A percentile compares a stretch with the other conserved stretches of the same genome.
Evolutionary conservation across 345 rosid genomes (phyloP).

Genomic region (Acer yangbiense): DNA sequence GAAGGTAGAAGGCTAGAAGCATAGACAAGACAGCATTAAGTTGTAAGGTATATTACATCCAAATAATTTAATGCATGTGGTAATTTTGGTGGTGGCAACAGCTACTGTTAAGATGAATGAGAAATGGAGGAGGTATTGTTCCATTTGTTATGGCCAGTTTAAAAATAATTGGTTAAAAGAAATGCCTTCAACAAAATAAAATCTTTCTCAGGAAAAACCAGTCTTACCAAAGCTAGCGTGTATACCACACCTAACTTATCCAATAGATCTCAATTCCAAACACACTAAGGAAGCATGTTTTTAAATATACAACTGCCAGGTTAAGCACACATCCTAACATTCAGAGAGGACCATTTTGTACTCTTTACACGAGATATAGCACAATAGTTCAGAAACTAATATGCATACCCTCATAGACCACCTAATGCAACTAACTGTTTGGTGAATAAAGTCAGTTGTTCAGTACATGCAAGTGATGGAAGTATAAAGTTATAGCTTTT

Average conservation of each 20-base stretch:
- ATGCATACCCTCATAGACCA: not conserved
- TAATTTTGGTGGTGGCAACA: not conserved
- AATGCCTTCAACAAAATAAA: not conserved
- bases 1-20: not conserved
- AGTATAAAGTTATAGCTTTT: not conserved
- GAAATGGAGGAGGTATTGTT: not conserved
- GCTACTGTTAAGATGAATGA: not conserved
- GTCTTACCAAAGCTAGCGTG: not conserved
- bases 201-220: not conserved
- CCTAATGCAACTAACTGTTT: not conserved
- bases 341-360: not conserved
- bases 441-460: not conserved
- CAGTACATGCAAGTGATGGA: not conserved
- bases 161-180: not conserved
- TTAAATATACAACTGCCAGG: not conserved
- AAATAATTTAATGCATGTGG: not conserved
- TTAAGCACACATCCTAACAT: not conserved
- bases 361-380: not conserved
- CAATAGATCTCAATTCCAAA: not conserved
- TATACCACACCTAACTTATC: slow-evolving; percentile 1
- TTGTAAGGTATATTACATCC: not conserved
- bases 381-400: not conserved
- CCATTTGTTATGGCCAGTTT: not conserved
- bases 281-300: not conserved
- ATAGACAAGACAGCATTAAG: not conserved